Conservation (phyloP, 164 flowering plant genomes). For the Magnolia officinalis region DNA sequence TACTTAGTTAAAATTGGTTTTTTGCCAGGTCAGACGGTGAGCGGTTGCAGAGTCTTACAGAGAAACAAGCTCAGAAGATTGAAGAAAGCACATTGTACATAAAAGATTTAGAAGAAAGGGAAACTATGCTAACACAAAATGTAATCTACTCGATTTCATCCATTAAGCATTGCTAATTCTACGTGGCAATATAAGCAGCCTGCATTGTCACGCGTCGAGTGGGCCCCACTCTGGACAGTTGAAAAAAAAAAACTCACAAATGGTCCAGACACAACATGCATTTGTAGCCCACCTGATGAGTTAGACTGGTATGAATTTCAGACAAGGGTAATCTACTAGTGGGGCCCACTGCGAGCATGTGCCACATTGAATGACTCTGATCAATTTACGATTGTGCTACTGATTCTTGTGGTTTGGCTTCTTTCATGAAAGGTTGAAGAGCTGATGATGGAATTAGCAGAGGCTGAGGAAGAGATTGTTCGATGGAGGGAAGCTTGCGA, state of each 20-base stretch:
- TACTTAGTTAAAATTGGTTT: background rate
- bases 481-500: constrained; percentile 95
- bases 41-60: constrained; percentile 61
- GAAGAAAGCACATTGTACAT: constrained; percentile 48
- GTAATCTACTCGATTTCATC: constrained; percentile 28
- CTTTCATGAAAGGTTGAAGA: constrained; percentile 53
- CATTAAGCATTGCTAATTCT: background rate
- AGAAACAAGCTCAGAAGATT: constrained; percentile 58
- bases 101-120: constrained; percentile 65
- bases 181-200: background rate
- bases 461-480: constrained; percentile 57
- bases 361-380: background rate
- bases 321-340: background rate
- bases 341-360: background rate
- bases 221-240: background rate
- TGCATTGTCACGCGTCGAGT: background rate
- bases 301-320: background rate
- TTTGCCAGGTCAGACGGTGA: constrained; percentile 75
- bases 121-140: constrained; percentile 49
- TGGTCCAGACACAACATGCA: background rate
- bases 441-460: constrained; percentile 51
- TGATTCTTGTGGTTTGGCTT: background rate
- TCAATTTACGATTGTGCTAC: constrained; percentile 1
- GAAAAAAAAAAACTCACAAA: no score
- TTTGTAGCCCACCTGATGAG: background rate